Base-by-base conservation (phyloP, 495 filamentous ascomycete genomes). In the Bathelium albidoporum region DNA sequence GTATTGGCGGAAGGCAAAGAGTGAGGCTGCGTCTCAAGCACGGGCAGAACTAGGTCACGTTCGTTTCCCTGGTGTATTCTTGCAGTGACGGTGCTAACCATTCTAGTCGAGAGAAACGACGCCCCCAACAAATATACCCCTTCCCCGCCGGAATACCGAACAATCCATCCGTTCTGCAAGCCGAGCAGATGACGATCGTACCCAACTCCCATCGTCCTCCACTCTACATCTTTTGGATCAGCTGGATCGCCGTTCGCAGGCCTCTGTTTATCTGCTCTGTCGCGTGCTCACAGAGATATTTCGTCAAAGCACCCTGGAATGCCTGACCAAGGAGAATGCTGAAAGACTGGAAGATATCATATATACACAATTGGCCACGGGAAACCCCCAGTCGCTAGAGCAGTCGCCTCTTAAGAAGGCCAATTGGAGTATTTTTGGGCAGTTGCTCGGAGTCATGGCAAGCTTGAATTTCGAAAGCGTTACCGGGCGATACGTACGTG, bases 1-100 rank as follows among this genome's bases (percentile, higher is more conserved):
- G 90, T 83, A 91, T 24, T 98, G 94, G 94, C 83, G 95, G 44
- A 96, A 96, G 73, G 86, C 82, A 44, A 96, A 96, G 75, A 93
- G 91, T 67, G 94, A 97, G 75, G 85, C 89, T 12, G 89, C 91
- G 31, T 83, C 81, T 58, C 72, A 73, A 22, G 82, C 82, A 29
- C 79, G 84, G 52, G 77, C 79, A 28, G 82, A 87, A 68, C 77
- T 89, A 39, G 85, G 85, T 60, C 85, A 87, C 70, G 82, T 88
- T 75, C 63, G 75, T 66, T 29, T 20, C 41, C 68, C 53, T 58
- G n/a, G n/a, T n/a, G 1, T 2, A 43, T 12, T 29, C 24, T 63
- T 65, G 58, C 53, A 62, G 64, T 55, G 11, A 2, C 2, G 1
- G 22, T 11, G 24, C 69, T 65, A 66, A 62, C 43, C 31, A 9